Percentiles rank a stretch among this genome's conserved stretches.
phyloP scores from a whole-genome alignment of 176 grass and related monocot genomes.

The Panicum miliaceum region DNA sequence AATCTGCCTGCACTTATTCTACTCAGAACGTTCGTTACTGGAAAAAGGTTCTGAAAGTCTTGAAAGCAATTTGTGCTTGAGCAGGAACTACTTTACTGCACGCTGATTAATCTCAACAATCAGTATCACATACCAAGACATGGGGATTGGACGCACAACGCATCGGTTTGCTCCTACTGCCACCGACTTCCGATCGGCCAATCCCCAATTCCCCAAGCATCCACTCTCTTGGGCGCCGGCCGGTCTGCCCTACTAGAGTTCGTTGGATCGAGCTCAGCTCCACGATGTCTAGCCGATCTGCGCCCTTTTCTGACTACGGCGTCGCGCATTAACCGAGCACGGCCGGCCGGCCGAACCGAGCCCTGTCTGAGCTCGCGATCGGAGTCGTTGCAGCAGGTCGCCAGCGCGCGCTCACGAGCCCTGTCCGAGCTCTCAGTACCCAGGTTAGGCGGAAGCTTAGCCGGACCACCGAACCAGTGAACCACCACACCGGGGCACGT shows the following conservation, averaged over 20 bases:
- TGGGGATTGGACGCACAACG: background rate
- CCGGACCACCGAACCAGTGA: background rate
- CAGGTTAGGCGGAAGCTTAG: background rate
- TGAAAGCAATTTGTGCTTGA: background rate
- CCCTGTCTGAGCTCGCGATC: background rate
- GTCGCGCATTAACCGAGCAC: background rate
- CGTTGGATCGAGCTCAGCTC: background rate
- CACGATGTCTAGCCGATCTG: background rate
- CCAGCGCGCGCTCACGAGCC: conserved; percentile 1
- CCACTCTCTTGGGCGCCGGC: no score
- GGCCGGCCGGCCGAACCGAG: background rate
- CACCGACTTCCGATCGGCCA: background rate
- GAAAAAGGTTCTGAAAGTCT: background rate
- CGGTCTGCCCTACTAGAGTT: background rate
- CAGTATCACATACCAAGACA: background rate
- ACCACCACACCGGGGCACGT: conserved; percentile 5
- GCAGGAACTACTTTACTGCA: background rate
- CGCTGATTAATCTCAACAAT: background rate
- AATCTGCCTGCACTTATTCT: background rate
- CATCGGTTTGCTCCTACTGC: background rate
- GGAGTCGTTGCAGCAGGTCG: background rate
- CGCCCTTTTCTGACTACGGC: background rate
- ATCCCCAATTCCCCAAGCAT: background rate
- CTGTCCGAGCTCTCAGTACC: background rate
- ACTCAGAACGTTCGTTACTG: background rate